These are phyloP conservation scores for Discostella pseudostelligera DNA, from an alignment of 108 stramenopile genomes.

Conservation along the genomic window DNA sequence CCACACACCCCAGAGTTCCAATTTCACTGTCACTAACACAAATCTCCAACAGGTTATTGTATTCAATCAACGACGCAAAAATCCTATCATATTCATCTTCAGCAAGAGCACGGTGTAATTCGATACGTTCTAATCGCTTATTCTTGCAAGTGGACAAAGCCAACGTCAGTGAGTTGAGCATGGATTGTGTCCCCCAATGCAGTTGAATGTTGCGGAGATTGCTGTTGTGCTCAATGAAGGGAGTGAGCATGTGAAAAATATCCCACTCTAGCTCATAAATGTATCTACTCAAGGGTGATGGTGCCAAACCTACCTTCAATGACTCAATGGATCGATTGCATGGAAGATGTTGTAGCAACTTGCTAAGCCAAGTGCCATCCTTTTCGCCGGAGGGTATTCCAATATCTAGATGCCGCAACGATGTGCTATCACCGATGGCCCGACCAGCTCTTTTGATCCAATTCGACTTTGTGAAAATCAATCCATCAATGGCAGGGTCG, in stretches of 20 bases:
- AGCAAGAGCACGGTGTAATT: neutral
- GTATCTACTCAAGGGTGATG: neutral
- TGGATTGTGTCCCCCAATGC: neutral
- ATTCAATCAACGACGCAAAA: neutral
- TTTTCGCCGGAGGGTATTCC: too few relatives aligned
- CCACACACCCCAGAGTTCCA: neutral
- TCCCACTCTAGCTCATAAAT: neutral
- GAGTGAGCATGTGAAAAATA: neutral
- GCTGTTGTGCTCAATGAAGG: neutral
- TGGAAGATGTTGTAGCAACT: neutral
- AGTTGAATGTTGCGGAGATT: neutral
- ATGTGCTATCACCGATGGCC: too few relatives aligned
- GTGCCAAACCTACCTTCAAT: too few relatives aligned
- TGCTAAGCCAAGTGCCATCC: too few relatives aligned
- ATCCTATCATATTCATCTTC: neutral
- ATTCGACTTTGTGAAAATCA: too few relatives aligned
- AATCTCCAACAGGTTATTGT: neutral
- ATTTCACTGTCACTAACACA: neutral
- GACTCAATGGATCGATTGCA: neutral
- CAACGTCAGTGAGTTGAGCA: neutral
- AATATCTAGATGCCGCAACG: too few relatives aligned
- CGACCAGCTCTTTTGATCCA: too few relatives aligned
- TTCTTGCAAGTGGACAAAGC: neutral
- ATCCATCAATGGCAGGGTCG: too few relatives aligned
- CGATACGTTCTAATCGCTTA: neutral